Base-by-base conservation (phyloP, 495 filamentous ascomycete genomes). In the Lindgomyces ingoldianus region DNA sequence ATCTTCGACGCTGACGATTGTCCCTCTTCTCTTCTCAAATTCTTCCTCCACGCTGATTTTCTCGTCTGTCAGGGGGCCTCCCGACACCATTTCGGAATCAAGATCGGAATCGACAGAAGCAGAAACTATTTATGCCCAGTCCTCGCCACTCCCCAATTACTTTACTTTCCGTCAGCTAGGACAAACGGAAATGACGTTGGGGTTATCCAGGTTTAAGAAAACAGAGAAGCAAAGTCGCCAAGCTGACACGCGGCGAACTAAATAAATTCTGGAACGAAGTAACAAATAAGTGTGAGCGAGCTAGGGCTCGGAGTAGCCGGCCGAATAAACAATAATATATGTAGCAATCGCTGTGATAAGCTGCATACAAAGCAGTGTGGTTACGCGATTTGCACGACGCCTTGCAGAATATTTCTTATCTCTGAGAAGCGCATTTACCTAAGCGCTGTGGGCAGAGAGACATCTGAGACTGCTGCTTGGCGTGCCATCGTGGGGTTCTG, bases 1-100 rank as follows among this genome's bases (percentile, higher is more conserved):
- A 45, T 59, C 26, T 29, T 66, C 63, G 19, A 55, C 47, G 49
- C 63, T 66, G 39, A 55, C 36, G 39, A 66, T 25, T 10, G 56
- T 60, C 9, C 56, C 49, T n/a, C 55, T 11, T 42, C 57, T 54
- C 46, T 27, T 14, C 18, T 51, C 57, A 56, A 53, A 60, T 45
- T 60, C 63, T 8, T 60, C 49, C n/a, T 66, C 56, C 6, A 36
- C 9, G 14, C 39, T 25, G 8, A 18, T 19, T 42, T 66, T 66
- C 57, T 60, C 55, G n/a, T 24, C 54, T 2, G 24, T 42, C n/a
- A 33, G 21, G 2, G 49, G 29, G 4, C 18, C 49, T 6, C 12
- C 30, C 11, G 52, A 44, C 4, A 16, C 36, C 52, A 55, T 41
- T 16, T 9, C 22, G 9, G 16, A 24, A 18, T 55, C 24, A 2